phyloP scores from a whole-genome alignment of 768 basidiomycete genomes.

The Podaxis rugospora region DNA sequence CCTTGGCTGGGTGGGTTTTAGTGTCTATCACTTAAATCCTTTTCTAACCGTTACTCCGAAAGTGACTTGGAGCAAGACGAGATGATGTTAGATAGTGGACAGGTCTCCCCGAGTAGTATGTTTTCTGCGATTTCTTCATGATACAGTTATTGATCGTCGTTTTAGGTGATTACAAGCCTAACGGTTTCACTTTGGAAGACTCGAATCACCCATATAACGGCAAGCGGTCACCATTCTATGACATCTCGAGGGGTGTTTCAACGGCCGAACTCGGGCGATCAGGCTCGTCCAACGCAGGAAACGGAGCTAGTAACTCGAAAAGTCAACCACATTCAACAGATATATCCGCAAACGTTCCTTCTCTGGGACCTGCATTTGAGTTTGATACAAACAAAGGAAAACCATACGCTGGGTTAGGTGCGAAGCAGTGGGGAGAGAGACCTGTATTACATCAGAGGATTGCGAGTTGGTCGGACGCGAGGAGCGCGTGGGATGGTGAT shows the following conservation, averaged over 20 bases:
- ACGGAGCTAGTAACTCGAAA: not conserved
- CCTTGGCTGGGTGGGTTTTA: conserved; percentile 22
- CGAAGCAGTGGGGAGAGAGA: conserved; percentile 6
- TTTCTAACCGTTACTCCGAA: conserved; percentile 7
- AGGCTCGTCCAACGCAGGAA: not conserved
- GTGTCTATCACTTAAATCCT: not conserved
- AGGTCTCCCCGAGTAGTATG: conserved; percentile 67
- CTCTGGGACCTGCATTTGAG: conserved; percentile 4
- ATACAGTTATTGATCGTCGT: not conserved
- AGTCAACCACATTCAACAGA: not conserved
- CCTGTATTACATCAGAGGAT: conserved; percentile 10
- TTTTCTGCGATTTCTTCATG: conserved; percentile 12
- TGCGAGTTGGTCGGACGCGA: conserved; percentile 22
- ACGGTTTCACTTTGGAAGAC: conserved; percentile 20
- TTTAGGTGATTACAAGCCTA: conserved; percentile 26
- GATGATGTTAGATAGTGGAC: conserved; percentile 74
- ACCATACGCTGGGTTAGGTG: not conserved
- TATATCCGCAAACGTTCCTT: not conserved
- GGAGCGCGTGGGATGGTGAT: conserved; percentile 16
- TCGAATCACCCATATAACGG: conserved; percentile 4
- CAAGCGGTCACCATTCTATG: conserved; percentile 4
- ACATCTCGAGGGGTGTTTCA: conserved; percentile 13
- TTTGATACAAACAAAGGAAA: conserved; percentile 4
- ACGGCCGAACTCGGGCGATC: conserved; percentile 10
- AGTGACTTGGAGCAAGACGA: conserved; percentile 35